Conservation (phyloP, 2,329 filamentous ascomycete species). For the Boeremia exigua region DNA sequence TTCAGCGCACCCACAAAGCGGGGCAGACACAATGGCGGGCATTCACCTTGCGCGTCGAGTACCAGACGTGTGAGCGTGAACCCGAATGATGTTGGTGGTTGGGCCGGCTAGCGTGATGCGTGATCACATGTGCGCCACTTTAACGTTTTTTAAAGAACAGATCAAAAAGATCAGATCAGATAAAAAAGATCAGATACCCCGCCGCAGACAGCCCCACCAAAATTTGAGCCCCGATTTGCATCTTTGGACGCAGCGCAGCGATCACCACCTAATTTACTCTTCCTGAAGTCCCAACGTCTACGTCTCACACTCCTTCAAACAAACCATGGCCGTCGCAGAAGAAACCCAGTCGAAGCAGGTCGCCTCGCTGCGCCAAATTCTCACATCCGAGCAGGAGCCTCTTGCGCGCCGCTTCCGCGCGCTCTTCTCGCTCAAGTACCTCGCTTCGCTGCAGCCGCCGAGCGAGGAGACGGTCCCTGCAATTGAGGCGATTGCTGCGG, state of each 20-base stretch:
- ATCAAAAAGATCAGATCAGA: too few relatives aligned
- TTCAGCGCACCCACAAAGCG: conserved; percentile 11
- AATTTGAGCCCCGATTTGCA: conserved; percentile 29
- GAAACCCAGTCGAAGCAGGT: conserved; percentile 56
- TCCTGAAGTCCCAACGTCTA: neutral
- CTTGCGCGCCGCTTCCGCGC: conserved; percentile 92
- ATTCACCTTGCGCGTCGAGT: too few relatives aligned
- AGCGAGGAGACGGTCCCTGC: conserved; percentile 66
- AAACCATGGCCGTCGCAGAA: conserved; percentile 37
- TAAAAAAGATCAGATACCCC: conserved; percentile 20
- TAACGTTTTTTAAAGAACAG: too few relatives aligned
- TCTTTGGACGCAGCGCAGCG: conserved; percentile 6
- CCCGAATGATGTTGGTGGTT: conserved; percentile 17
- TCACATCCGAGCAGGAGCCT: conserved; percentile 79
- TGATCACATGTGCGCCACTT: conserved; percentile 14
- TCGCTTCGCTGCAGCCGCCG: conserved; percentile 71
- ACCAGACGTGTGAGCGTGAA: conserved; percentile 11
- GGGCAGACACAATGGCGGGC: conserved; percentile 2
- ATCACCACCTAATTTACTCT: conserved; percentile 2
- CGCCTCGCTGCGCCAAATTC: conserved; percentile 71
- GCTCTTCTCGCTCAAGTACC: conserved; percentile 95
- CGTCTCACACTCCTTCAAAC: neutral
- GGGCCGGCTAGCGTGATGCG: conserved; percentile 17
- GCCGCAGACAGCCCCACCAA: conserved; percentile 30
- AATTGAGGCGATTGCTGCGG: conserved; percentile 84